These are phyloP conservation scores for Staphylotrichum tortipilum DNA, from an alignment of 495 filamentous ascomycete genomes.

Conservation along the genomic window DNA sequence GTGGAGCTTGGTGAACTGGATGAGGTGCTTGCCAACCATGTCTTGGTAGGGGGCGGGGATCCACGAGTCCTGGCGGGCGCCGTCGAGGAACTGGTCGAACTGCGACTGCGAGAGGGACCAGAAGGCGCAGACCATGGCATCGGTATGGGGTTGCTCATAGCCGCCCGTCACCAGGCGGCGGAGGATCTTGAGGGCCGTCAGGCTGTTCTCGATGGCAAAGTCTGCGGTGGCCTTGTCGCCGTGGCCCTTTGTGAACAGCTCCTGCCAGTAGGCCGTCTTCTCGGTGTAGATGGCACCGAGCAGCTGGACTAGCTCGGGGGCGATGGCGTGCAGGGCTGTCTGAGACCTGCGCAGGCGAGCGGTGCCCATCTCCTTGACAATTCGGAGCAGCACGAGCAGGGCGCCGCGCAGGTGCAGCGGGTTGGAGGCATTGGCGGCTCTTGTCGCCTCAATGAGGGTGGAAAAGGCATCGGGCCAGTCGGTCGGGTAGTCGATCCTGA, in stretches of 20 bases:
- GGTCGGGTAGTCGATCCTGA: conserved; percentile 76
- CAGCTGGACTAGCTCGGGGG: conserved; percentile 71
- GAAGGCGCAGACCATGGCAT: conserved; percentile 60
- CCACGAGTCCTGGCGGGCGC: conserved; percentile 40
- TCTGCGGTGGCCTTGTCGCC: conserved; percentile 50
- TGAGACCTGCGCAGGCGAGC: conserved; percentile 63
- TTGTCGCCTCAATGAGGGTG: conserved; percentile 52
- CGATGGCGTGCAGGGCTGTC: conserved; percentile 59
- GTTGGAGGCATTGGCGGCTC: conserved; percentile 35
- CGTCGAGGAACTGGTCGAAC: conserved; percentile 57
- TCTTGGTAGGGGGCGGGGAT: conserved; percentile 37
- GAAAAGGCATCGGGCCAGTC: conserved; percentile 65
- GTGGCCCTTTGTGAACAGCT: conserved; percentile 40
- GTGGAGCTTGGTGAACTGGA: conserved; percentile 88
- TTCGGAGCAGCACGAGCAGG: conserved; percentile 68
- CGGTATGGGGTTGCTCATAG: conserved; percentile 75
- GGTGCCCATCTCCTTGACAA: conserved; percentile 83
- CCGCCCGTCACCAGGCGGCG: conserved; percentile 72
- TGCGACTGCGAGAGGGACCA: conserved; percentile 67
- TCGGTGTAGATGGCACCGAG: conserved; percentile 68
- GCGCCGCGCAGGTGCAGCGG: conserved; percentile 55
- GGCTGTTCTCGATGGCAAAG: conserved; percentile 60
- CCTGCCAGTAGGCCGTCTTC: conserved; percentile 62
- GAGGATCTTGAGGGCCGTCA: conserved; percentile 69
- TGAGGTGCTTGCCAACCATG: conserved; percentile 69